phyloP scores from a whole-genome alignment of 2,329 filamentous ascomycete species.

The Penicillium sp. region DNA sequence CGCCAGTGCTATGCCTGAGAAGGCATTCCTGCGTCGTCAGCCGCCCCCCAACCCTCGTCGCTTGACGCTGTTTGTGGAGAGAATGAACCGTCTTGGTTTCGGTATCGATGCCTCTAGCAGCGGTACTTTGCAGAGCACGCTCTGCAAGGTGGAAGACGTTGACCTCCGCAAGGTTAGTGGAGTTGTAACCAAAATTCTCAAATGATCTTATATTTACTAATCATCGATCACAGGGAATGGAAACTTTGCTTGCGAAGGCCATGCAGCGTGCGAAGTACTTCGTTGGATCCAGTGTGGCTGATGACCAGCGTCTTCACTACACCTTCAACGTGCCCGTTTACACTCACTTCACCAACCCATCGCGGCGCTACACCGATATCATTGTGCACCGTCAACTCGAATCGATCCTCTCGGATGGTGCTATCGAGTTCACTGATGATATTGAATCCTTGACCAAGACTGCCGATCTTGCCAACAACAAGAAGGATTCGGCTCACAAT shows the following conservation, averaged over 20 bases:
- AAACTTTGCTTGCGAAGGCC: conserved; percentile 89
- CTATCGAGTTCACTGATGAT: conserved; percentile 84
- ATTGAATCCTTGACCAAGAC: conserved; percentile 86
- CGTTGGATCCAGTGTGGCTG: conserved; percentile 73
- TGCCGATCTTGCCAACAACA: conserved; percentile 93
- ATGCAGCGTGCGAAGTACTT: conserved; percentile 97
- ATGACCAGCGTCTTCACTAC: conserved; percentile 82
- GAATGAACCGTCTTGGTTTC: conserved; percentile 88
- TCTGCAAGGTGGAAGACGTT: conserved; percentile 87
- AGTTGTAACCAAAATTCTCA: neutral
- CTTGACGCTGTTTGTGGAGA: conserved; percentile 84
- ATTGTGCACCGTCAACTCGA: conserved; percentile 95
- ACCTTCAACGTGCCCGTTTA: conserved; percentile 89
- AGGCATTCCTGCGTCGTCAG: conserved; percentile 88
- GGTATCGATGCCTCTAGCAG: conserved; percentile 88
- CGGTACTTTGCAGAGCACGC: conserved; percentile 85
- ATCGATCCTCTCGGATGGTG: conserved; percentile 75
- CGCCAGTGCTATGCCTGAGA: conserved; percentile 75
- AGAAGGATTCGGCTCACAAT: conserved; percentile 97
- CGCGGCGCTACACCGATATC: conserved; percentile 90
- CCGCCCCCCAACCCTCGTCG: conserved; percentile 81
- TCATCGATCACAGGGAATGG: conserved; percentile 67
- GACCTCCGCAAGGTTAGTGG: conserved; percentile 74
- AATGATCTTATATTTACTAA: conserved; percentile 5
- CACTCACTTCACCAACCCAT: conserved; percentile 96